Conservation (phyloP, 345 rosid species). For the Eucalyptus erythrocorys region DNA sequence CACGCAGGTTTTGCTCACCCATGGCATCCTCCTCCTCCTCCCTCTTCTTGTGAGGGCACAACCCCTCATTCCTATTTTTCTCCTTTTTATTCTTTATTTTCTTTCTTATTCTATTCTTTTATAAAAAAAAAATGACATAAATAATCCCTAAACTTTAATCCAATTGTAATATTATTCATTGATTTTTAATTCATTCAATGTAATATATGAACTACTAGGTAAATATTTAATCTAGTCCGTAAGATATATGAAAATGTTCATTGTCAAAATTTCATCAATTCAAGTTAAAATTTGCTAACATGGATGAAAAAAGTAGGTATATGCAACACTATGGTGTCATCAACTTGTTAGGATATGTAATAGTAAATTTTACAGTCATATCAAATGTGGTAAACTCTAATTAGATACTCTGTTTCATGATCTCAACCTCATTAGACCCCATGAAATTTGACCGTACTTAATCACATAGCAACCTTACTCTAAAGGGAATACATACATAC, state of each 20-base stretch:
- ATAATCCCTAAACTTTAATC: background rate
- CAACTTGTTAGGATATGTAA: background rate
- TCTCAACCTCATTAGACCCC: background rate
- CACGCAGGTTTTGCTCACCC: background rate
- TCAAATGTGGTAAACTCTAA: background rate
- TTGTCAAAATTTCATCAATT: no score
- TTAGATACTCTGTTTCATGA: background rate
- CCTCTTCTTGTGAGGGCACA: background rate
- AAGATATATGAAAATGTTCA: background rate
- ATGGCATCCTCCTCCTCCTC: background rate
- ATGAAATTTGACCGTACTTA: background rate
- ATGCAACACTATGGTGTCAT: no score
- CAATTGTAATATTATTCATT: background rate
- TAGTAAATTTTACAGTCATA: background rate
- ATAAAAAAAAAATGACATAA: background rate
- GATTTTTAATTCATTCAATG: no score
- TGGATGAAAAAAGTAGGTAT: no score
- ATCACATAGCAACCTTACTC: background rate
- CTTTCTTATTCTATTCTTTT: no score
- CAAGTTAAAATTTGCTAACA: no score
- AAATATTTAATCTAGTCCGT: no score
- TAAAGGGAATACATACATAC: background rate
- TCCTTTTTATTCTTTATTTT: background rate
- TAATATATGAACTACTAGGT: no score
- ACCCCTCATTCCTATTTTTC: background rate